Percentiles rank a stretch among this genome's conserved stretches.
Conservation (phyloP, 306 rosid genomes). For the Ceratonia siliqua region DNA sequence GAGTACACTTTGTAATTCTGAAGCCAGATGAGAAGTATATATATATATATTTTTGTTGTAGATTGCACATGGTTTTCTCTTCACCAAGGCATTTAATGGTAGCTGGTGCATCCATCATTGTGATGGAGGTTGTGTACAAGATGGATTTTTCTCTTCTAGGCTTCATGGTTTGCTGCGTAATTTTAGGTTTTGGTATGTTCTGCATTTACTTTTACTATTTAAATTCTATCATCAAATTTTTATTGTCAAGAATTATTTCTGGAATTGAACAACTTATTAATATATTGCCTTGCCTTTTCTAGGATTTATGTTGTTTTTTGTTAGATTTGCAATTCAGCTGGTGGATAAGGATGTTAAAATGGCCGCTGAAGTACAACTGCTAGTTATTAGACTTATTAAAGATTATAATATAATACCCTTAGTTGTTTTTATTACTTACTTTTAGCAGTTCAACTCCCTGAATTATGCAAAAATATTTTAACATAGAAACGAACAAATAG, state of each 20-base stretch:
- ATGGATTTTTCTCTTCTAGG: conserved; percentile 90
- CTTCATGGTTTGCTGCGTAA: conserved; percentile 75
- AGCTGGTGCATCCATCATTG: conserved; percentile 87
- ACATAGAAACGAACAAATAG: neutral
- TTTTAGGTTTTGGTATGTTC: conserved; percentile 89
- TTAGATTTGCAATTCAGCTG: neutral
- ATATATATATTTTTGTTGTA: conserved; percentile 36
- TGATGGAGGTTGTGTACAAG: conserved; percentile 76
- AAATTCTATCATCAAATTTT: conserved; percentile 1
- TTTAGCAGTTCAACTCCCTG: neutral
- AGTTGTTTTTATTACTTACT: neutral
- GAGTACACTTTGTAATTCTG: conserved; percentile 6
- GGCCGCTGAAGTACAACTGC: neutral
- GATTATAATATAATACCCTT: neutral
- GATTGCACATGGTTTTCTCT: conserved; percentile 97
- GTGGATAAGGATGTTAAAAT: conserved; percentile 10
- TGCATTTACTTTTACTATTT: conserved; percentile 19
- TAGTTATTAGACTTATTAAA: neutral
- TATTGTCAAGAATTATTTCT: conserved; percentile 2
- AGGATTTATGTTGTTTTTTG: neutral
- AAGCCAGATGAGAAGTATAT: conserved; percentile 9
- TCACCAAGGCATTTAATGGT: conserved; percentile 92
- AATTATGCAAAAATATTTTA: conserved; percentile 11
- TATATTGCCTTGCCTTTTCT: neutral
- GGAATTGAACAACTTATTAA: conserved; percentile 21